A percentile compares a stretch with the other conserved stretches of the same genome.
Conservation (phyloP, 2,329 filamentous ascomycete genomes). For the Ceratocystis cacaofunesta region DNA sequence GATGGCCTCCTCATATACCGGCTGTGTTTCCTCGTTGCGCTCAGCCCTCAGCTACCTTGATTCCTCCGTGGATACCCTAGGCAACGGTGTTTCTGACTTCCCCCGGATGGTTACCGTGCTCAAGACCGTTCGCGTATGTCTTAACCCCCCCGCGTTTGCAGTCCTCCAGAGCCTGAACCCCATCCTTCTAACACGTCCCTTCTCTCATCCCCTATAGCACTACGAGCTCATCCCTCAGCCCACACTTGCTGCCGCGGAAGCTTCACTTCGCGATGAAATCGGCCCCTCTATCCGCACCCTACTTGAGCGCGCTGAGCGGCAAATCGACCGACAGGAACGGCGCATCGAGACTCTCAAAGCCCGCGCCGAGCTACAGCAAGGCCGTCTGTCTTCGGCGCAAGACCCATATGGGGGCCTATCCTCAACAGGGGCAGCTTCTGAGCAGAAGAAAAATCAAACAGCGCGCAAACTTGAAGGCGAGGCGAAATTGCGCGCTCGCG, state of each 20-base stretch:
- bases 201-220: conserved; percentile 71
- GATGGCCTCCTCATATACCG: conserved; percentile 28
- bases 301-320: conserved; percentile 65
- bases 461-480: conserved; percentile 35
- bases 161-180: not conserved
- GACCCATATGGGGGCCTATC: not conserved
- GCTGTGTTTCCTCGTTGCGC: conserved; percentile 46
- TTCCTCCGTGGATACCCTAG: conserved; percentile 43
- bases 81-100: conserved; percentile 41
- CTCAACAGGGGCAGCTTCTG: conserved; percentile 14
- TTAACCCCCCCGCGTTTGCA: not conserved
- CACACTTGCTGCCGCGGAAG: conserved; percentile 66
- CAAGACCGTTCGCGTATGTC: conserved; percentile 41
- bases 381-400: conserved; percentile 31
- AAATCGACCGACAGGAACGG: conserved; percentile 68
- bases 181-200: conserved; percentile 38
- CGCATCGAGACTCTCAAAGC: conserved; percentile 74
- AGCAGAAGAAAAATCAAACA: not conserved
- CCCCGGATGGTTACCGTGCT: conserved; percentile 40
- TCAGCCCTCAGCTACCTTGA: conserved; percentile 46
- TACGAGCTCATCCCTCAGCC: conserved; percentile 85
- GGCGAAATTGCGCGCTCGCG: conserved; percentile 38
- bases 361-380: conserved; percentile 69
- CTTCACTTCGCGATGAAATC: conserved; percentile 74
- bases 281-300: conserved; percentile 71